These are phyloP conservation scores for Fusarium sp. DNA, from an alignment of 2,329 filamentous ascomycete genomes.

Conservation along the genomic window DNA sequence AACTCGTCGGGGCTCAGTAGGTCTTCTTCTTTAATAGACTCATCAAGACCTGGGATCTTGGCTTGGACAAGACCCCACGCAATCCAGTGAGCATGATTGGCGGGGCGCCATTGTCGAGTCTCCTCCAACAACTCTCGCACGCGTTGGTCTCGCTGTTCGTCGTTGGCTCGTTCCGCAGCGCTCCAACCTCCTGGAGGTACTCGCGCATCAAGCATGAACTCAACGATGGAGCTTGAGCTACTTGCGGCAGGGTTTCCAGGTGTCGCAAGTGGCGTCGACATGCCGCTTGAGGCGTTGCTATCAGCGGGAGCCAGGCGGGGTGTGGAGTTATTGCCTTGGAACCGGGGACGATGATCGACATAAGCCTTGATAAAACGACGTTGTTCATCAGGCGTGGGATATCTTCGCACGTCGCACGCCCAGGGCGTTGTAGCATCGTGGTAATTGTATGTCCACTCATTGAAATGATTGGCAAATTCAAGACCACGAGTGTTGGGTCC, in stretches of 20 bases:
- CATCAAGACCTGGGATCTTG: slow-evolving; percentile 79
- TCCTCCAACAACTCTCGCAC: slow-evolving; percentile 80
- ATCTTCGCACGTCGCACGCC: slow-evolving; percentile 74
- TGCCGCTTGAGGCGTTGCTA: slow-evolving; percentile 49
- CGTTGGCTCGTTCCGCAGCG: slow-evolving; percentile 66
- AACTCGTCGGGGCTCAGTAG: slow-evolving; percentile 71
- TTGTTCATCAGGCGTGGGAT: slow-evolving; percentile 85
- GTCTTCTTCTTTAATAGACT: slow-evolving; percentile 49
- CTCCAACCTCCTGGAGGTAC: slow-evolving; percentile 65
- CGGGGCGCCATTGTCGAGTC: slow-evolving; percentile 84
- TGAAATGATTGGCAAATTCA: slow-evolving; percentile 98
- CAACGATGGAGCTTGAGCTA: slow-evolving; percentile 68
- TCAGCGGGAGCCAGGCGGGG: slow-evolving; percentile 60
- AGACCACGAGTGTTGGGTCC: slow-evolving; percentile 86
- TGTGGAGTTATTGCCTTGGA: slow-evolving; percentile 61
- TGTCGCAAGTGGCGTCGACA: slow-evolving; percentile 50
- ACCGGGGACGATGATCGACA: slow-evolving; percentile 80
- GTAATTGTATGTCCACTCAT: slow-evolving; percentile 99
- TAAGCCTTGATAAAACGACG: slow-evolving; percentile 87
- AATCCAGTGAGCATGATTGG: slow-evolving; percentile 91
- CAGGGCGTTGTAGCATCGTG: slow-evolving; percentile 75
- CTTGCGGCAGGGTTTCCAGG: slow-evolving; percentile 50
- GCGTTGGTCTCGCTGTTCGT: slow-evolving; percentile 73
- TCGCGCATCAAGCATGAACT: slow-evolving; percentile 86
- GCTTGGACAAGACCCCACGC: slow-evolving; percentile 98